A percentile compares a stretch with the other conserved stretches of the same genome.
phyloP scores from a whole-genome alignment of 768 basidiomycete genomes.

The Boletus fagicola region DNA sequence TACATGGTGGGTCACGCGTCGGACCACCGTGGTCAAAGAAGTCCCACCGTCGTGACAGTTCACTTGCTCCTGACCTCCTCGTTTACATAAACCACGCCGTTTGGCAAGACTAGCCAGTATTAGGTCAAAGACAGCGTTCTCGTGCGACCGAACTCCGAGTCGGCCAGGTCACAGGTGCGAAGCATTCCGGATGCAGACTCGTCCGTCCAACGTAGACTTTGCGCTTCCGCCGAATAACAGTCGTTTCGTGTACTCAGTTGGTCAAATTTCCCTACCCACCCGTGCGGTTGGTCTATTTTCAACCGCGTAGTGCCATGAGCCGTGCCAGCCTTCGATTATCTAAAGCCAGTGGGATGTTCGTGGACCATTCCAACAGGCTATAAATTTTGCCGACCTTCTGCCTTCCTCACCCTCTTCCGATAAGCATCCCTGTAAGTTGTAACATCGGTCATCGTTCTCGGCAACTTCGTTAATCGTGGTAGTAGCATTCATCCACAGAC shows the following conservation, averaged over 20 bases:
- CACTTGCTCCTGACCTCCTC: background rate
- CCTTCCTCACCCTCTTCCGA: background rate
- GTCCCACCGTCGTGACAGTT: background rate
- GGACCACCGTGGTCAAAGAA: background rate
- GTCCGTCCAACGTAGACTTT: background rate
- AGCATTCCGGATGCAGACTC: background rate
- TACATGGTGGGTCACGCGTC: background rate
- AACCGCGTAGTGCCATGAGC: background rate
- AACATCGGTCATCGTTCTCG: background rate
- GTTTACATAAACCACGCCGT: background rate
- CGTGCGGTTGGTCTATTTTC: background rate
- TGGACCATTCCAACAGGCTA: background rate
- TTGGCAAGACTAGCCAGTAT: background rate
- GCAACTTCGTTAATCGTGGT: background rate
- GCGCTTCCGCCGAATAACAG: background rate
- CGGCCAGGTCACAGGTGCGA: background rate
- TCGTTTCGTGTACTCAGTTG: background rate
- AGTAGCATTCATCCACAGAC: background rate
- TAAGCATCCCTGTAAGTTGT: slow-evolving; percentile 1
- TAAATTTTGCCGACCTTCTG: background rate
- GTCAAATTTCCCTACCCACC: background rate
- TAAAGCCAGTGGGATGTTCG: background rate
- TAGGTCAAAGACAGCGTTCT: background rate
- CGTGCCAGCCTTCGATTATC: background rate
- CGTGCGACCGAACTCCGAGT: background rate